Evolutionary conservation across 2,329 filamentous ascomycete genomes (phyloP), one percentile per base, ranked within the genome.

Genomic region (Lachnellula subtilissima): DNA sequence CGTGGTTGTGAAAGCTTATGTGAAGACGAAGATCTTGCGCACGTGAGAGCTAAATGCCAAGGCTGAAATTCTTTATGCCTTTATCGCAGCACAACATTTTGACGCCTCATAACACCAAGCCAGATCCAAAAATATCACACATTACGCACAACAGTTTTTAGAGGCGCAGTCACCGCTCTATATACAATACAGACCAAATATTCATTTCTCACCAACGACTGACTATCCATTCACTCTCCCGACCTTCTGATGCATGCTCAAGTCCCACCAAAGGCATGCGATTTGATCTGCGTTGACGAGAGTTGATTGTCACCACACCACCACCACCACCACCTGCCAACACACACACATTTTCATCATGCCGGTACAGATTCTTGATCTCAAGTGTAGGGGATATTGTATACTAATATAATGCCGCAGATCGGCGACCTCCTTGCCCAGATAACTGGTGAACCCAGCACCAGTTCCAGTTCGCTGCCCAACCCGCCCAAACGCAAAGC

Each of bases 371-470:
- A 50, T 42, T 15, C 39, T 23, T 25, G 5, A 47, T 52, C 22
- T 43, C 4, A n/a, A 19, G 32, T 28, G 52, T 45, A 47, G 57
- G 57, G 62, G 48, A 14, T 28, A 28, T 45, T 19, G 17, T 17
- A 48, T 59, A 60, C 56, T 67, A 46, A 66, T 51, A 63, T 64
- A 53, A 56, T 55, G 47, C 19, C 59, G 45, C 57, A 81, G 78
- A 83, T 84, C 63, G 72, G 76, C 58, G 80, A 83, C 61, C 73
- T 84, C n/a, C 75, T 84, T 36, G 83, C 82, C 62, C 79, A 83
- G 67, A 86, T 87, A 62, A 81, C 75, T 61, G 83, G 83, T 60
- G 75, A 78, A 67, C 71, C 75, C 43, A 64, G 68, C 14, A 56
- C 73, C 15, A 62, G 63, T 11, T 40, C 66, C 3, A 61, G 69